Base-by-base conservation (phyloP, 148 eudicot species). In the Fagopyrum tataricum region DNA sequence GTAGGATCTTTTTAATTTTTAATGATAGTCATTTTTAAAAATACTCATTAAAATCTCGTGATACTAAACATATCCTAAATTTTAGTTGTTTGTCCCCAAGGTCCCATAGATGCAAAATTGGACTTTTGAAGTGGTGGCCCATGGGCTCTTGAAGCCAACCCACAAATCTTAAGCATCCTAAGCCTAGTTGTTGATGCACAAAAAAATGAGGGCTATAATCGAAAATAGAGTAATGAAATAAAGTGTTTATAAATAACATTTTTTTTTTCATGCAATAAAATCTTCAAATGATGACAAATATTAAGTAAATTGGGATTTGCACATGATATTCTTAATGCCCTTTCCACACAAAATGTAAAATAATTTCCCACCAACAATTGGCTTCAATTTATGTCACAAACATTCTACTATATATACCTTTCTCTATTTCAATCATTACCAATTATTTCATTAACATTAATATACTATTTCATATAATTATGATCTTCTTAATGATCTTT, bases 111-210 rank as follows among this genome's bases (percentile, higher is more conserved):
- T 61, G 41, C 67, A 61, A 26, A 4, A 24, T 61, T 61, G 67
- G 67, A 61, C 67, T 61, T 61, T 61, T 61, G n/a, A 56, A 20
- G 62, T 56, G 62, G 62, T 56, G 62, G 62, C 62, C 62, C 62
- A 56, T 56, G 62, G 62, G 62, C 62, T 56, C 20, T 56, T 20
- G 31, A 20, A 56, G 62, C 62, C 62, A 13, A 56, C 10, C 62
- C 62, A 56, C 62, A 31, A 31, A 31, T 56, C 23, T 56, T 21
- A 6, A 4, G 21, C 6, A 3, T 13, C 53, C 53, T 49, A 49
- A 14, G 49, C 14, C 49, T 0, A 10, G 49, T 9, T 46, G 13
- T 49, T 49, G 5, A 49, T 5, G 9, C 51, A 47, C 17, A 5
- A 12, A 0, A 12, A 15, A 47, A 12, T 2, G 14, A 47, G 51